Evolutionary conservation across 306 rosid species (phyloP).

Genomic region (Cucumis cinereus): DNA sequence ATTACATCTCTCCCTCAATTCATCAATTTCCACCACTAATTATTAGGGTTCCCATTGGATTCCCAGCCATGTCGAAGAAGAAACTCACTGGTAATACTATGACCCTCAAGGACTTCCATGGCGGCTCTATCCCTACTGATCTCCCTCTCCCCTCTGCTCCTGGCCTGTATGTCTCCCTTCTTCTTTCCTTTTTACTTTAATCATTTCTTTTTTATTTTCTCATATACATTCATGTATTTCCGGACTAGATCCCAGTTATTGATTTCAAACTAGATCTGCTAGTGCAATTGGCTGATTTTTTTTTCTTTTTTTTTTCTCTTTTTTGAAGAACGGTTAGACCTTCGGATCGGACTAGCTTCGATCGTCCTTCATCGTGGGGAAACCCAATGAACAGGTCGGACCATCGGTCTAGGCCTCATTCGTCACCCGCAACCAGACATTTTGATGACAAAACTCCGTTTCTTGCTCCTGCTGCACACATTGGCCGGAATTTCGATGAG

Average conservation of each 20-base stretch:
- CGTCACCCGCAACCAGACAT: constrained; percentile 71
- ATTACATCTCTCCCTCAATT: neutral
- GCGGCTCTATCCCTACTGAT: constrained; percentile 92
- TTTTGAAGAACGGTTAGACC: constrained; percentile 41
- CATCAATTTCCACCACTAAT: neutral
- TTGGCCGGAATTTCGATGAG: constrained; percentile 93
- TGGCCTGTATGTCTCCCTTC: constrained; percentile 60
- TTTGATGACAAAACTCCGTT: constrained; percentile 68
- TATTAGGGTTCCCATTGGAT: neutral
- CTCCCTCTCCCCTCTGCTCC: constrained; percentile 98
- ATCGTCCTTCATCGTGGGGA: constrained; percentile 67
- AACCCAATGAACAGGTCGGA: constrained; percentile 53
- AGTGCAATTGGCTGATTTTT: constrained; percentile 3
- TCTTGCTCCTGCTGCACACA: constrained; percentile 45
- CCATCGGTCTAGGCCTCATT: constrained; percentile 76
- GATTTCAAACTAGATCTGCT: constrained; percentile 17
- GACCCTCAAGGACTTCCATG: constrained; percentile 98
- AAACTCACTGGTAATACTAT: constrained; percentile 76
- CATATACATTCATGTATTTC: neutral
- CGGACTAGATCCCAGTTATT: neutral
- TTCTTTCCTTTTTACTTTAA: neutral
- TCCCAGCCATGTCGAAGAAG: constrained; percentile 86
- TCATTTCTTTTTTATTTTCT: neutral
- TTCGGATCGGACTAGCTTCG: constrained; percentile 63
- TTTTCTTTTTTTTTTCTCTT: neutral